Base-by-base conservation (phyloP, 139 green algal species). In the Ettlia oleoabundans region DNA sequence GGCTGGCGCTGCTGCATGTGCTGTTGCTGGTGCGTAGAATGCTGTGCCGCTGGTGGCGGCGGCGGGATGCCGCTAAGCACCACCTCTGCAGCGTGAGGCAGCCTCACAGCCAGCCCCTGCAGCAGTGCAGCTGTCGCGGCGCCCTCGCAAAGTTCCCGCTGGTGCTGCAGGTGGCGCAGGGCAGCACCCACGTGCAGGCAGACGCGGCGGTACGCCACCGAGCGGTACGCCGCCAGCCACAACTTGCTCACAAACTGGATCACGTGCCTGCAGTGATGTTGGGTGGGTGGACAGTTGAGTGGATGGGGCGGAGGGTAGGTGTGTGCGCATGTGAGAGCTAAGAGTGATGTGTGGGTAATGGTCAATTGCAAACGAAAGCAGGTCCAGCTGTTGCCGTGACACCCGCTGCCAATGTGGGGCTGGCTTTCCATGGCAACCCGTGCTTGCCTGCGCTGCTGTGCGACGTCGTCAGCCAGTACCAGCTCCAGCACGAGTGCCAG, bases 211-310 rank as follows among this genome's bases (percentile, higher is more conserved):
- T 80, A 68, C 21, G 73, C 73, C 32, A 52, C 58, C 24, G 7
- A 32, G 24, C 73, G 73, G 53, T 80, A 80, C 0, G 73, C 73
- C 0, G 73, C 53, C 53, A 80, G 73, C 35, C 58, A 80, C 7
- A 26, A 18, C 4, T n/a, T 8, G 15, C 73, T 52, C 9, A 52
- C 58, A 52, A 69, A 68, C 73, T 80, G 73, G 15, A 67, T 26
- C 35, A 80, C 52, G 2, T 51, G 53, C 35, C 73, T 80, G 73
- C 73, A 55, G 52, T 3, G 53, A 9, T 4, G 9, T 30, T 9
- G 21, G 6, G 63, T 26, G 37, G 37, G 33, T 8, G 64, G 64
- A 28, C n/a, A n/a, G n/a, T n/a, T n/a, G n/a, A n/a, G n/a, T n/a
- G n/a, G n/a, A n/a, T n/a, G n/a, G n/a, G n/a, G n/a, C n/a, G n/a